A percentile compares a stretch with the other conserved stretches of the same genome.
Evolutionary conservation across 1,284 basidiomycete species (phyloP).

Genomic region (Pseudozyma hubeiensis): DNA sequence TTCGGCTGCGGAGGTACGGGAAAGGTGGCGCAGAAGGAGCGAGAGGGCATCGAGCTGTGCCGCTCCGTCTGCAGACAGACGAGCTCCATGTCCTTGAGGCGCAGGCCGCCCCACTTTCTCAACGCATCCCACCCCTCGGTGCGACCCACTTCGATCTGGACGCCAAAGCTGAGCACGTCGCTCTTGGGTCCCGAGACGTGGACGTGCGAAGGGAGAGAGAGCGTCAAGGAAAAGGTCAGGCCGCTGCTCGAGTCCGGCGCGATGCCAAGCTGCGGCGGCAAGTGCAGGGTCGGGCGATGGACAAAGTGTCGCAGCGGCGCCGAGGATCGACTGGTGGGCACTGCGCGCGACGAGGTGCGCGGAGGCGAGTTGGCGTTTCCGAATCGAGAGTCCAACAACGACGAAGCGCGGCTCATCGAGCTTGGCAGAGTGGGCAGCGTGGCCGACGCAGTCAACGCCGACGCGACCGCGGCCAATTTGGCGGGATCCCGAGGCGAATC

Average conservation of each 20-base stretch:
- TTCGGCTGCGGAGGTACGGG: conserved; percentile 53
- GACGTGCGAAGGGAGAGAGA: conserved; percentile 66
- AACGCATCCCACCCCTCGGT: conserved; percentile 55
- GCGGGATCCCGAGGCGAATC: conserved; percentile 48
- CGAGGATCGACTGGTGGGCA: conserved; percentile 20
- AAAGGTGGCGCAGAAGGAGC: conserved; percentile 64
- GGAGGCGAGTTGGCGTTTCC: conserved; percentile 46
- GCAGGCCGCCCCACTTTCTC: conserved; percentile 57
- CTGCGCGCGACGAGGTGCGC: conserved; percentile 41
- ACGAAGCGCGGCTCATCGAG: conserved; percentile 31
- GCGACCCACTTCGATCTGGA: conserved; percentile 66
- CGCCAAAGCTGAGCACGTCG: conserved; percentile 65
- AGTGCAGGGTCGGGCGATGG: conserved; percentile 60
- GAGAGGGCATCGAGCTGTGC: conserved; percentile 64
- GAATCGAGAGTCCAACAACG: conserved; percentile 28
- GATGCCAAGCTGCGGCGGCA: conserved; percentile 55
- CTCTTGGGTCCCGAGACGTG: conserved; percentile 53
- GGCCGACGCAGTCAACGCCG: conserved; percentile 21
- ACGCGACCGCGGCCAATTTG: conserved; percentile 42
- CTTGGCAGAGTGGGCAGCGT: conserved; percentile 37
- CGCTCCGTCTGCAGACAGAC: conserved; percentile 65
- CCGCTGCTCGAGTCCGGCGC: conserved; percentile 45
- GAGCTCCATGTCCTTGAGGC: conserved; percentile 67
- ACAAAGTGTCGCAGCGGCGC: conserved; percentile 66
- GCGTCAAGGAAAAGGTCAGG: conserved; percentile 61